Evolutionary conservation across 1,284 basidiomycete genomes (phyloP), one percentile per base, ranked within the genome.

Genomic region (Testicularia cyperi): DNA sequence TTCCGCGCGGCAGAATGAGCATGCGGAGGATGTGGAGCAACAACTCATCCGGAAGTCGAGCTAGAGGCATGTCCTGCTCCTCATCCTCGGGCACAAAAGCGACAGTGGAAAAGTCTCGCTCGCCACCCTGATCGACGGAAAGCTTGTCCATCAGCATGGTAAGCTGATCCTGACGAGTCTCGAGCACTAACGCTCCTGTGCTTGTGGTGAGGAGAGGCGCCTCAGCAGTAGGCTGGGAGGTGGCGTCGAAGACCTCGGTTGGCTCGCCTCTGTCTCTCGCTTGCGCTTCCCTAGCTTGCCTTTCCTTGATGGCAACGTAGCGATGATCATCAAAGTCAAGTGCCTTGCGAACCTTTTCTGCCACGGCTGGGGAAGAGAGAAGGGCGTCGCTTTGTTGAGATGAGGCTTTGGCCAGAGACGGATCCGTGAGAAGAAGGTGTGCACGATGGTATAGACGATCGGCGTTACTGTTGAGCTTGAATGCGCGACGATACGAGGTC

Each of bases 1-100:
- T 48, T 6, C 70, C 68, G 14, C 60, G 34, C 0, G 70, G 68
- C 13, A 40, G 42, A 14, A 58, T 62, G 25, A 71, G 37, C 41
- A 64, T 52, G 18, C 38, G 26, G 4, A 72, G 36, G 23, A 75
- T 64, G 29, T 48, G 40, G 19, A 72, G 30, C 30, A 72, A 51
- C 2, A 75, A 23, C 31, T 75, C 73, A 31, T 74, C 72, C 0
- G 73, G 73, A 8, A 75, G 37, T 9, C 41, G 54, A 5, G 47
- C 53, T 13, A 62, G 49, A 6, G 51, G 52, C 41, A 68, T 38
- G 9, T 51, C 42, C 32, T 43, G 37, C 14, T 66, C 61, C 23
- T 65, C 66, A 40, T 74, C 68, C 32, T 51, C 62, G 2, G 66
- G 58, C 16, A 16, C 38, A 16, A 72, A 68, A 14, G 33, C 30